Evolutionary conservation across 345 rosid genomes (phyloP), one percentile per base, ranked within the genome.

Genomic region (Eucalyptus decipiens): DNA sequence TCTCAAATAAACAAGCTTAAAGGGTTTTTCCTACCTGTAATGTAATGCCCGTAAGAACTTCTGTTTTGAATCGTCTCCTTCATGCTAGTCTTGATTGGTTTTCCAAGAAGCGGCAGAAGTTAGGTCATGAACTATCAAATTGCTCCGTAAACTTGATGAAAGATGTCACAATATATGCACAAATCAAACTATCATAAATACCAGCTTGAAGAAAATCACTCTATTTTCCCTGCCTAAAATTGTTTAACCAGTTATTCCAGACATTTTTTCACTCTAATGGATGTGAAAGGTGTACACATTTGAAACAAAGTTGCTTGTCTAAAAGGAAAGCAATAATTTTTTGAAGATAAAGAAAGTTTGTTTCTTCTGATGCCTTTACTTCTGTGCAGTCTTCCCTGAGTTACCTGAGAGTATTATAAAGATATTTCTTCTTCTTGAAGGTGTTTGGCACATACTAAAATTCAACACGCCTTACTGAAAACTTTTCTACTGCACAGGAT

Each of bases 401-500:
- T 76, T 40, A 86, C 15, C 30, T 86, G 30, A 86, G 45, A 21
- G 34, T 19, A 86, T 86, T 32, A 23, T 11, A 86, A 86, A 11
- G 87, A 85, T 28, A 24, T 83, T 69, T 40, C 5, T 40, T 40
- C 40, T 65, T 65, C 76, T 65, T 65, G 37, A 65, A 65, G 76
- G 40, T n/a, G 11, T 65, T 65, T 17, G 19, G 18, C 40, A n/a
- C 5, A 26, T 76, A 40, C 85, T 40, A 12, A 21, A 76, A 28
- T 43, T 88, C 10, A 26, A 47, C 86, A 42, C 0, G 11, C 42
- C 54, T 76, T 12, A 76, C 85, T 76, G 47, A 76, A 76, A 76
- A 54, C 43, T 87, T 65, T 80, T 81, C 52, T 72, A 40, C 86
- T 45, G 32, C 43, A 13, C 67, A 98, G 99, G 99, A 98, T 89